A percentile compares a stretch with the other conserved stretches of the same genome.
phyloP scores from a whole-genome alignment of 352 stramenopile genomes.

The Pythium pectinolyticum region DNA sequence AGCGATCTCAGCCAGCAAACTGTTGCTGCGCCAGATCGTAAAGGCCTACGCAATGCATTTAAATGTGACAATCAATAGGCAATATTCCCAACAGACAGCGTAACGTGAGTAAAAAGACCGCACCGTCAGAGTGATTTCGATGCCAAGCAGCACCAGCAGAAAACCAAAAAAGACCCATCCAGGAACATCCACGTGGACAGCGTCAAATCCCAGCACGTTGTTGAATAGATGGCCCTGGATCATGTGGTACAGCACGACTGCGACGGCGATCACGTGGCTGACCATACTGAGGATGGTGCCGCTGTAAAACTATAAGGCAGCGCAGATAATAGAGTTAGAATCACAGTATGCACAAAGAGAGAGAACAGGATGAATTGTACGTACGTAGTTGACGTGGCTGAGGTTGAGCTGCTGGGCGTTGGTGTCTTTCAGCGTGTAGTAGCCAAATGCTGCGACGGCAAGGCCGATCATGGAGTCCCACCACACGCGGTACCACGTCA shows the following conservation, averaged over 20 bases:
- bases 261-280: conserved; percentile 60
- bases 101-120: conserved; percentile 1
- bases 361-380: neutral
- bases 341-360: too few relatives aligned
- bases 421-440: conserved; percentile 52
- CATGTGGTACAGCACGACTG: conserved; percentile 57
- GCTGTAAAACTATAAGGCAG: conserved; percentile 50
- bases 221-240: conserved; percentile 57
- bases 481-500: conserved; percentile 83
- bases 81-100: too few relatives aligned
- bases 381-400: conserved; percentile 32
- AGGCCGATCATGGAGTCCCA: conserved; percentile 76
- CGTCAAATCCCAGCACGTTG: conserved; percentile 39
- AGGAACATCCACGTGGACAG: conserved; percentile 27
- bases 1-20: conserved; percentile 69
- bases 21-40: conserved; percentile 49
- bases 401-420: conserved; percentile 47
- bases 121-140: conserved; percentile 67
- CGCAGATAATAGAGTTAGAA: neutral
- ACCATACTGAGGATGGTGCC: conserved; percentile 50
- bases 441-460: conserved; percentile 45
- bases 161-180: conserved; percentile 63
- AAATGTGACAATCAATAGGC: neutral
- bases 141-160: conserved; percentile 51
- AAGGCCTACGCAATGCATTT: conserved; percentile 37